Base-by-base conservation (phyloP, 1,284 basidiomycete species). In the Irpex lacteus region DNA sequence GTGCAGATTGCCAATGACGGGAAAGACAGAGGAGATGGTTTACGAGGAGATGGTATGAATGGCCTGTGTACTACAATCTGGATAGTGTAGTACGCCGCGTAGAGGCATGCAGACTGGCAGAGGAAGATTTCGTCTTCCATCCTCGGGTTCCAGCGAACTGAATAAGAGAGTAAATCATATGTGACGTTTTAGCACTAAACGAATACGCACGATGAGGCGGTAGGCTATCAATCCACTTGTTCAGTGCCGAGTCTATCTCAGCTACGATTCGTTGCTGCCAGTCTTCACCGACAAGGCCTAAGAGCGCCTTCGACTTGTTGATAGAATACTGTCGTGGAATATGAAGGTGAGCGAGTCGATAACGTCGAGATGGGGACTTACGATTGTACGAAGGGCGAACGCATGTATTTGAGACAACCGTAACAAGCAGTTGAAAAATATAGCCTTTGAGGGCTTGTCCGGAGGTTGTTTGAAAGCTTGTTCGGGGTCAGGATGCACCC, bases 1-100 rank as follows among this genome's bases (percentile, higher is more conserved):
- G 89, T 89, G 72, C 92, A 94, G 59, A 94, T 93, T 0, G 91
- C 89, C 9, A 94, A 80, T 0, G 90, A 92, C 0, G 92, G 90
- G 81, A 88, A 56, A 36, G 54, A 56, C n/a, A 56, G 4, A 2
- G 58, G 26, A 13, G 49, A 52, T 5, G 47, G 37, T 32, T 54
- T 58, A 13, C 62, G 62, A 6, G 49, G 50, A 15, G 62, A 60
- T 71, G 2, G 86, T 4, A 63, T 52, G 55, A 60, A 69, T 9
- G 60, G 60, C 52, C 38, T n/a, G 59, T 95, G 93, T 44, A 93
- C 87, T 44, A 90, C 80, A 69, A 95, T 92, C 69, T 91, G 90
- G n/a, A 88, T 78, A 64, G 88, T 81, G 72, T 94, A 93, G 72
- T 91, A 93, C 7, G 80, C 77, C 1, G 82, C 75, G 68, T 90